Evolutionary conservation across 2,329 filamentous ascomycete species (phyloP), one percentile per base, ranked within the genome.

Genomic region (Aspergillus intermedius): DNA sequence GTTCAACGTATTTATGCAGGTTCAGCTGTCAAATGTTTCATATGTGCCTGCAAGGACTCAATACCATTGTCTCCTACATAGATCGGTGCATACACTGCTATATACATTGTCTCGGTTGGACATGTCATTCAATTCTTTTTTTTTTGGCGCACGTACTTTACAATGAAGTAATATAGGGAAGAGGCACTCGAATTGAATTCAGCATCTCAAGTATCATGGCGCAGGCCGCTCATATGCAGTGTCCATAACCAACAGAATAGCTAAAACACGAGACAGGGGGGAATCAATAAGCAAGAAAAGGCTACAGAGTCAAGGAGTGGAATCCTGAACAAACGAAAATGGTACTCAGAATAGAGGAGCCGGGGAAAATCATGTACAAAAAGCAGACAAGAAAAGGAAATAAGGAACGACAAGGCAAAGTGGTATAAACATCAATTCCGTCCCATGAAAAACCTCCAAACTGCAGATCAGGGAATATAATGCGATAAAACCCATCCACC

Each of bases 331-430:
- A 25, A 30, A 42, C 44, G 43, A 49, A 43, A 44, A 44, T 35
- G 56, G 49, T 22, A 44, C 19, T 40, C 46, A 39, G 52, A 44
- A 46, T 44, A 43, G 42, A 43, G 50, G 42, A 42, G 46, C 10
- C 39, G 47, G 37, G 37, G 49, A 48, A 41, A 49, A 55, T 51
- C 53, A 58, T 59, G 51, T 60, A 59, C 56, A 32, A 30, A 21
- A 32, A 21, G 2, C 6, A 32, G 17, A 32, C 7, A 44, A 44
- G 40, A 55, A 42, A 46, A 44, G 30, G 34, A 45, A 32, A 22
- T 22, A 39, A 37, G 23, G 15, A 46, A 28, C 34, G 49, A 47
- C 25, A 23, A 42, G 22, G 22, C 15, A 42, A 42, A 23, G 44
- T 53, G 54, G 53, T 55, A 57, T 54, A 52, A 51, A 54, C 44